Evolutionary conservation across 2,329 filamentous ascomycete species (phyloP).

Genomic region (Botrytis deweyae): DNA sequence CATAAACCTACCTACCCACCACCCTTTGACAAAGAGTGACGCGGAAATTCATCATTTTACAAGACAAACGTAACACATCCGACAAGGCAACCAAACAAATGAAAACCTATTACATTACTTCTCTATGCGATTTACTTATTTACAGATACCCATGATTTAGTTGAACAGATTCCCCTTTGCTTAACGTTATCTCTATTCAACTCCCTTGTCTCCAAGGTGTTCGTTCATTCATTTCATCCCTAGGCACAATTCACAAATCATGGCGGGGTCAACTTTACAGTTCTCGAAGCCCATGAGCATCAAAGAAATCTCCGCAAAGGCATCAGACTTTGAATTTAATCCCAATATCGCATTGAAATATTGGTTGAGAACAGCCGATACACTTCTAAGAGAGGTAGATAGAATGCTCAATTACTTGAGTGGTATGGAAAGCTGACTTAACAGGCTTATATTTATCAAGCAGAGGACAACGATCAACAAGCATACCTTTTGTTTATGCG

Average conservation of each 20-base stretch:
- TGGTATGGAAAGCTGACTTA: conserved; percentile 20
- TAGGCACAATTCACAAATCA: conserved; percentile 25
- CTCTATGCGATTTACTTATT: background rate
- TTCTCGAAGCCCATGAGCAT: conserved; percentile 61
- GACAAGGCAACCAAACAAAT: conserved; percentile 7
- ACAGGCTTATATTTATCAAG: conserved; percentile 80
- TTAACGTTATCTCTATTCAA: background rate
- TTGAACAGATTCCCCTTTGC: background rate
- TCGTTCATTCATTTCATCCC: background rate
- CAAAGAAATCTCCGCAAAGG: conserved; percentile 73
- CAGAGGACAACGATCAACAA: conserved; percentile 81
- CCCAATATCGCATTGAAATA: conserved; percentile 71
- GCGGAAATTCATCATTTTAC: background rate
- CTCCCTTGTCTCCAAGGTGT: background rate
- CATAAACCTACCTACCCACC: background rate
- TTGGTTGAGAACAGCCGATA: conserved; percentile 79
- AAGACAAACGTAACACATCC: background rate
- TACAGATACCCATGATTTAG: background rate
- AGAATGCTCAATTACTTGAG: background rate
- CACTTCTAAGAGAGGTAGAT: conserved; percentile 75
- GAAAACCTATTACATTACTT: background rate
- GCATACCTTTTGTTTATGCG: conserved; percentile 91
- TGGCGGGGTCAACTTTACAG: conserved; percentile 35
- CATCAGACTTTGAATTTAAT: conserved; percentile 80
- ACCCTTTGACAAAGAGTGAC: background rate